These are phyloP conservation scores for Aspergillus nanangensis DNA, from an alignment of 495 filamentous ascomycete genomes.

Conservation along the genomic window DNA sequence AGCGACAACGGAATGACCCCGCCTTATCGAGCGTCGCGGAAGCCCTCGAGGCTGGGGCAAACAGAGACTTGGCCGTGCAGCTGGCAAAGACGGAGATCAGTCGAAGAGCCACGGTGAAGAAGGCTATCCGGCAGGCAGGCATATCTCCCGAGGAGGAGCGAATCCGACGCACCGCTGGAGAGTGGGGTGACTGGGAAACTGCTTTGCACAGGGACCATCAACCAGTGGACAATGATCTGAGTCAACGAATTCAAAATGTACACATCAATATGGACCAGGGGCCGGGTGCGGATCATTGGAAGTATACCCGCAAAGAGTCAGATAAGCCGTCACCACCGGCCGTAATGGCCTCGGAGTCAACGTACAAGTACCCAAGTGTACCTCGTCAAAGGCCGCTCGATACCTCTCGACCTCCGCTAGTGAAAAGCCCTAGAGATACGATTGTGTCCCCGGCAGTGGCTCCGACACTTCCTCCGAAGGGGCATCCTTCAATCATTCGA, in stretches of 20 bases:
- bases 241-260: constrained; percentile 44
- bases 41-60: constrained; percentile 62
- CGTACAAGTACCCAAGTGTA: constrained; percentile 52
- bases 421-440: constrained; percentile 14
- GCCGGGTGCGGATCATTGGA: constrained; percentile 5
- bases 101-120: constrained; percentile 58
- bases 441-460: constrained; percentile 31
- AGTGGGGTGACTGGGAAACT: constrained; percentile 60
- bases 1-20: constrained; percentile 28
- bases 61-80: constrained; percentile 73
- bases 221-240: constrained; percentile 34
- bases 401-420: constrained; percentile 8
- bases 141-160: constrained; percentile 51
- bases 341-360: constrained; percentile 11
- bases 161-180: constrained; percentile 52
- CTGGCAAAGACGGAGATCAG: constrained; percentile 70
- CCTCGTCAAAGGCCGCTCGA: constrained; percentile 40
- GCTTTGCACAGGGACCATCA: constrained; percentile 26
- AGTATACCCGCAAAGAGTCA: constrained; percentile 3
- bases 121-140: constrained; percentile 50
- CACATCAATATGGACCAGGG: constrained; percentile 29
- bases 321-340: constrained; percentile 10
- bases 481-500: constrained; percentile 17
- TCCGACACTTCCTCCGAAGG: constrained; percentile 50
- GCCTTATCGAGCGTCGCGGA: constrained; percentile 37